Evolutionary conservation across 23 red algal genomes (phyloP).

Genomic region (Gracilaria domingensis): DNA sequence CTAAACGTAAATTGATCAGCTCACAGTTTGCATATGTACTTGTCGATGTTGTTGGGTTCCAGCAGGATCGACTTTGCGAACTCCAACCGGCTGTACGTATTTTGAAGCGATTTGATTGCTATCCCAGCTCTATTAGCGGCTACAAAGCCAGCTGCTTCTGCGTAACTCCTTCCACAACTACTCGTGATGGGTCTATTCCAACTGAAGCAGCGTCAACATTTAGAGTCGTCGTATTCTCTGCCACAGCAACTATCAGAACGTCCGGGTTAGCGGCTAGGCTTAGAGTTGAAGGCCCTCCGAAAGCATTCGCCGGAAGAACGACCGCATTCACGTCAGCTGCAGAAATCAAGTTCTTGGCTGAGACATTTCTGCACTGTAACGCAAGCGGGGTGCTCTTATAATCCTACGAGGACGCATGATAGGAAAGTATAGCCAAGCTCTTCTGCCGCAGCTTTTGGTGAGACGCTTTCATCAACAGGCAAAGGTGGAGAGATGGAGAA

Average conservation of each 20-base stretch:
- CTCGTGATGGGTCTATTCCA: slow-evolving; percentile 37
- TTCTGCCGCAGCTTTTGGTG: slow-evolving; percentile 96
- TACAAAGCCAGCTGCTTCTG: slow-evolving; percentile 90
- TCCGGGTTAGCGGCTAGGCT: slow-evolving; percentile 47
- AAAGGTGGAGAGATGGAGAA: slow-evolving; percentile 85
- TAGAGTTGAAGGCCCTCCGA: slow-evolving; percentile 54
- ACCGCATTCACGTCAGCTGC: slow-evolving; percentile 79
- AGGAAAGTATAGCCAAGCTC: slow-evolving; percentile 99
- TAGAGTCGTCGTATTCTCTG: slow-evolving; percentile 81
- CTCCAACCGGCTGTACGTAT: slow-evolving; percentile 39
- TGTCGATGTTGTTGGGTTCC: not conserved
- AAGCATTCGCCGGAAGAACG: slow-evolving; percentile 77
- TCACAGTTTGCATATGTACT: not conserved
- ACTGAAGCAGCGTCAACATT: slow-evolving; percentile 52
- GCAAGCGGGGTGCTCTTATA: slow-evolving; percentile 80
- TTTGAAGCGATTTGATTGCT: slow-evolving; percentile 58
- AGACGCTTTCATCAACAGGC: slow-evolving; percentile 51
- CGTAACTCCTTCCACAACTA: slow-evolving; percentile 81
- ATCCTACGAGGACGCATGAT: slow-evolving; percentile 91
- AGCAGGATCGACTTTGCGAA: not conserved
- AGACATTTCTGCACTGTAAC: not conserved
- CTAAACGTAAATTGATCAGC: slow-evolving; percentile 17
- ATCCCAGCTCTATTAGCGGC: slow-evolving; percentile 85
- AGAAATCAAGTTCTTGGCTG: slow-evolving; percentile 3
- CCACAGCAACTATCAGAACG: slow-evolving; percentile 76